phyloP scores from a whole-genome alignment of 2,329 filamentous ascomycete genomes.

The Apiospora aurea region DNA sequence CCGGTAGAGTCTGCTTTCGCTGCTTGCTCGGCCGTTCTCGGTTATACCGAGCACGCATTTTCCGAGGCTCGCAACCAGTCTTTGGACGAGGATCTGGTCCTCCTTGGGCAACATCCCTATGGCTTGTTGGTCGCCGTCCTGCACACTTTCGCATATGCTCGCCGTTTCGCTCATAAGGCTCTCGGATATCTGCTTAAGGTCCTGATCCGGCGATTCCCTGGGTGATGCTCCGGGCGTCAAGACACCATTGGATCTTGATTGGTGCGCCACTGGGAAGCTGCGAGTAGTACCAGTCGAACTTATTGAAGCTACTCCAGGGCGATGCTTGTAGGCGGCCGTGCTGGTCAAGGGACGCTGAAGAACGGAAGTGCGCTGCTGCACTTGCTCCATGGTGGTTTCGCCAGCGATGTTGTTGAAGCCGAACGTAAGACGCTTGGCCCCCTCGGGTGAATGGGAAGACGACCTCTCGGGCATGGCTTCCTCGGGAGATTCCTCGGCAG shows the following conservation, averaged over 20 bases:
- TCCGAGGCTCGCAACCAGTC: constrained; percentile 65
- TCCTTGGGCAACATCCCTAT: constrained; percentile 59
- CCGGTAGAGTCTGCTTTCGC: constrained; percentile 70
- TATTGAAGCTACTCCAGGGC: constrained; percentile 63
- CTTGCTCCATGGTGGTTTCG: constrained; percentile 37
- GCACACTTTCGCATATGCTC: constrained; percentile 45
- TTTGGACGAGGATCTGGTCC: constrained; percentile 66
- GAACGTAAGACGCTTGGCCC: constrained; percentile 38
- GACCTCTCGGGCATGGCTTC: constrained; percentile 35
- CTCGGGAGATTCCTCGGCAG: constrained; percentile 34
- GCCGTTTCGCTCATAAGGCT: constrained; percentile 57
- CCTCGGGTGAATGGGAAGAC: constrained; percentile 43
- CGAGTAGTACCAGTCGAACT: constrained; percentile 65
- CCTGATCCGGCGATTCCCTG: constrained; percentile 56
- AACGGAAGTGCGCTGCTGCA: constrained; percentile 42
- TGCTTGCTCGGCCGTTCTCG: constrained; percentile 59
- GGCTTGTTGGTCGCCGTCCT: constrained; percentile 43
- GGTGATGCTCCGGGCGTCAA: constrained; percentile 57
- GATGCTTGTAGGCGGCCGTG: constrained; percentile 52
- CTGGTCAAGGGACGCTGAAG: constrained; percentile 53
- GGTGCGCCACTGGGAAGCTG: constrained; percentile 68
- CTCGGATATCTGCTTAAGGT: constrained; percentile 56
- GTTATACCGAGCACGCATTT: constrained; percentile 66
- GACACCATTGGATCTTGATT: constrained; percentile 53
- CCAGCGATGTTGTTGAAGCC: constrained; percentile 32